A percentile compares a stretch with the other conserved stretches of the same genome.
Evolutionary conservation across 371 early-diverging fungal genomes (phyloP).

Genomic region (Funneliformis caledonium): DNA sequence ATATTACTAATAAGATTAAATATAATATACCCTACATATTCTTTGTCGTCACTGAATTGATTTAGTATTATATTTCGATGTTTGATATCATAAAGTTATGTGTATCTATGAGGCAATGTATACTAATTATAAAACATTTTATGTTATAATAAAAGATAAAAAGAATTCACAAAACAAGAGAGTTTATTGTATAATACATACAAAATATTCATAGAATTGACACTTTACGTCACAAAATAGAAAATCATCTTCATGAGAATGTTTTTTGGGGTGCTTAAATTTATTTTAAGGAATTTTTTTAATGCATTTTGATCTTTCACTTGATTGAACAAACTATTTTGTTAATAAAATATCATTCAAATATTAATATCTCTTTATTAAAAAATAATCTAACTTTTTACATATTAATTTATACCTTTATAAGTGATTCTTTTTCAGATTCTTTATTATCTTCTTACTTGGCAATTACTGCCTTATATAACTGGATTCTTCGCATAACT

Average conservation of each 20-base stretch:
- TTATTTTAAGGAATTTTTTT: slow-evolving; percentile 41
- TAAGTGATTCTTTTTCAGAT: background rate
- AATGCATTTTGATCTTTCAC: slow-evolving; percentile 35
- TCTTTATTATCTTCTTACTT: background rate
- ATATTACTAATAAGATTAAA: background rate
- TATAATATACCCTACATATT: slow-evolving; percentile 23
- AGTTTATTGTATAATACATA: background rate
- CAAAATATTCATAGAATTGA: slow-evolving; percentile 36
- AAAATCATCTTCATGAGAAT: slow-evolving; percentile 39
- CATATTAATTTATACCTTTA: slow-evolving; percentile 15
- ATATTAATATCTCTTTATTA: background rate
- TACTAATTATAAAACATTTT: slow-evolving; percentile 15
- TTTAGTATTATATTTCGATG: slow-evolving; percentile 42
- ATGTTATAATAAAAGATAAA: background rate
- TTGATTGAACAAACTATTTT: slow-evolving; percentile 41
- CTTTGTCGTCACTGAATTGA: background rate
- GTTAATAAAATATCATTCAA: background rate
- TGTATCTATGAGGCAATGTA: slow-evolving; percentile 32
- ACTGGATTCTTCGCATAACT: slow-evolving; percentile 34
- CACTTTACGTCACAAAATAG: slow-evolving; percentile 43
- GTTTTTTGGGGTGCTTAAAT: slow-evolving; percentile 38
- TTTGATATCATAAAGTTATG: slow-evolving; percentile 39
- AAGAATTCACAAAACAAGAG: background rate
- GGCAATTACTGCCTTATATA: slow-evolving; percentile 24
- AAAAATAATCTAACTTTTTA: background rate